Base-by-base conservation (phyloP, 768 basidiomycete species). In the Hysterangium stoloniferum region DNA sequence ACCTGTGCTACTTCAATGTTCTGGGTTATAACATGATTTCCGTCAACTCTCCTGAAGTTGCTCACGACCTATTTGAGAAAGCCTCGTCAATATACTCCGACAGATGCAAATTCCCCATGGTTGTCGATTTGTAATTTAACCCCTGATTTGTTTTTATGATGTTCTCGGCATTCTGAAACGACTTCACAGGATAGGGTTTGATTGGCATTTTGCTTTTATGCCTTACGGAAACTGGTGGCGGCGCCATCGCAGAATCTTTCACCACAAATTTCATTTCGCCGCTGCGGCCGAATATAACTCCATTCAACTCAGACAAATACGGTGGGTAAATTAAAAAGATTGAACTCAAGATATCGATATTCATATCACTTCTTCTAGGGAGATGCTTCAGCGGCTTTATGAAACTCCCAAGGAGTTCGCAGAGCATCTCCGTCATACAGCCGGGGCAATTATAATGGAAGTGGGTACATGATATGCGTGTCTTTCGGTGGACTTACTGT, bases 1-100 rank as follows among this genome's bases (percentile, higher is more conserved):
- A 76, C 55, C 52, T 76, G 24, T 67, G 76, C 22, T 73, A 72
- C 52, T 59, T 76, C 33, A 61, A 63, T 32, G 57, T 73, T 22
- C 65, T 73, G 42, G 71, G 73, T 17, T 73, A 74, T 53, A 71
- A 73, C 12, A 63, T 78, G 43, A 61, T 76, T 36, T 61, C 77
- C 19, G 59, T 78, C 11, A 76, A 75, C 53, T 69, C 75, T 12
- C 62, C 66, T 29, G 56, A 62, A 52, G 69, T 63, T 1, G 66
- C 70, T 12, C 57, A 64, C 13, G 73, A 77, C 25, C 66, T 77
- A 6, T 62, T 78, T 24, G 73, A 77, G 55, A 74, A 66, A 46
- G 65, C 73, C 35, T 67, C 72, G 34, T 61, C 53, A 42, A 70
- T 64, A 3, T 78, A 75, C 56, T 75, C 75, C 15, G 73, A 69